Conservation (phyloP, 176 grass and related monocot genomes). For the Areca catechu region DNA sequence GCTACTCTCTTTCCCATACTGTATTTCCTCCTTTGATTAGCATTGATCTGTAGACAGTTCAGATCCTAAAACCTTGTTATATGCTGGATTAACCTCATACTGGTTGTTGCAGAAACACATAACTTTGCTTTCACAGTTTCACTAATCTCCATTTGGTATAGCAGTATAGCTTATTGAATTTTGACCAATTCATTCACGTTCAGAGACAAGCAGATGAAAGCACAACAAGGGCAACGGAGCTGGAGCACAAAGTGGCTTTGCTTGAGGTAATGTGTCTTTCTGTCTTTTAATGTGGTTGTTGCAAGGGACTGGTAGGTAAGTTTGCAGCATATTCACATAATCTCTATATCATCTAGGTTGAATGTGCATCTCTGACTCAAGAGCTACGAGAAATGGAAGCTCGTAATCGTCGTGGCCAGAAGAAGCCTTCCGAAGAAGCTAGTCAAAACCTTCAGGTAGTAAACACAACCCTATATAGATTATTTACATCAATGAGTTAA, state of each 20-base stretch:
- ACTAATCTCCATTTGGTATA: conserved; percentile 1
- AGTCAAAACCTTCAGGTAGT: conserved; percentile 84
- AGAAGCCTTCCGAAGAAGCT: conserved; percentile 94
- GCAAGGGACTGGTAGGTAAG: too few relatives aligned
- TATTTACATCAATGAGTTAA: too few relatives aligned
- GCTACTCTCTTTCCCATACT: neutral
- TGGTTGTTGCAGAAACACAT: neutral
- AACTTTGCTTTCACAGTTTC: neutral
- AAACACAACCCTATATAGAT: conserved; percentile 9
- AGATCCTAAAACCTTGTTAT: too few relatives aligned
- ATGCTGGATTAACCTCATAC: too few relatives aligned
- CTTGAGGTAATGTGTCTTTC: conserved; percentile 54
- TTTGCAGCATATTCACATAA: neutral
- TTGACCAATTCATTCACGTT: conserved; percentile 21
- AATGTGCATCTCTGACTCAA: conserved; percentile 78
- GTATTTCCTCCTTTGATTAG: too few relatives aligned
- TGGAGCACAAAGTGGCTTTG: conserved; percentile 89
- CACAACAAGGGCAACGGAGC: conserved; percentile 76
- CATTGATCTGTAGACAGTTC: too few relatives aligned
- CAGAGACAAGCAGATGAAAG: conserved; percentile 98
- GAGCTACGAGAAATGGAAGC: conserved; percentile 88
- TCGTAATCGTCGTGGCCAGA: conserved; percentile 72
- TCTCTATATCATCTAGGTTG: conserved; percentile 53
- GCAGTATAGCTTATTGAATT: conserved; percentile 5
- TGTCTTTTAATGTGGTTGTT: conserved; percentile 4